Evolutionary conservation across 805 yeast genomes (phyloP), one percentile per base, ranked within the genome.

Genomic region (Cyberlindnera veronae): DNA sequence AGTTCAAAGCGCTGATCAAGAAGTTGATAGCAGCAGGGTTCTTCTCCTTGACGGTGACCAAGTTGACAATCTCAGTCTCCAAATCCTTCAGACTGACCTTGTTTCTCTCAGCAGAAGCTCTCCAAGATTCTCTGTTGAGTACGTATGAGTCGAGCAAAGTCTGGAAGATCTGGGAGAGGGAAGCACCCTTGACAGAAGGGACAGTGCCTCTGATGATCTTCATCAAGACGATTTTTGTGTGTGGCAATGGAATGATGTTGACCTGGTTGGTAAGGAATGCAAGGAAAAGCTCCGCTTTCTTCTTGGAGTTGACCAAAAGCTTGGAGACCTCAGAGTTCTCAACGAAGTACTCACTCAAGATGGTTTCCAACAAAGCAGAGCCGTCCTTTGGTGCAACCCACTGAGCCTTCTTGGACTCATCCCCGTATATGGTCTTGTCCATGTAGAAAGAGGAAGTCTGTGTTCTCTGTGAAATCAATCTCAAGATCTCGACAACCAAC

Each of bases 231-330:
- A 67, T 60, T 54, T 88, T 84, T 17, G 86, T 67, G 16, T 63
- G 70, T 17, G 84, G 81, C 18, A 79, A 48, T 8, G 76, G 62
- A 18, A 72, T 64, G 8, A 64, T 50, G 28, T 67, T 58, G 54
- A 86, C 84, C 60, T 88, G 93, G 41, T 82, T 78, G 15, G 83
- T 76, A 53, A 87, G 69, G 49, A 81, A 84, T 0, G 89, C 74
- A 39, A 81, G 60, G 32, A 74, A 68, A 6, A 82, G 63, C 41
- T 75, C 72, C 13, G 81, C 82, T 31, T 74, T 78, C 51, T 72
- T 76, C 55, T 81, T 80, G 19, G 66, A 67, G 31, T 69, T 66
- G 4, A 74, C 53, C 21, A 72, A 60, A 21, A 53, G 48, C 46
- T 62, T 44, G 39, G 69, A 57, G 44, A 77, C 59, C 51, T 75